Evolutionary conservation across 2,329 filamentous ascomycete species (phyloP), one percentile per base, ranked within the genome.

Genomic region (Paecilomyces fulvus): DNA sequence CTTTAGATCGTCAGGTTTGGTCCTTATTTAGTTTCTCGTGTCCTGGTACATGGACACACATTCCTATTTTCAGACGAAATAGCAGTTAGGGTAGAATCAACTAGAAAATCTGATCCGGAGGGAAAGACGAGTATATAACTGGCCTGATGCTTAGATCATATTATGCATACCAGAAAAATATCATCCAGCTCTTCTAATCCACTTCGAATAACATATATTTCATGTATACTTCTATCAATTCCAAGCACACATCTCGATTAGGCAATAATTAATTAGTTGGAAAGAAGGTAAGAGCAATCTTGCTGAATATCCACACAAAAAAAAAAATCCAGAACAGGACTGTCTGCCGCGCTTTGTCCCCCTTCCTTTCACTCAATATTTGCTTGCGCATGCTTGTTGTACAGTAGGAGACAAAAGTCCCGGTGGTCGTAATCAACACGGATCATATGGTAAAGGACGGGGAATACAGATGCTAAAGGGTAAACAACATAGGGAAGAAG

Each of bases 401-500:
- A 43, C 37, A 43, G 37, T 37, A 43, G 37, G 37, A 43, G 37
- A 43, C 14, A n/a, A 17, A 17, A 43, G 37, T 7, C 37, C 37
- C 37, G 37, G 37, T 43, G 37, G 37, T 43, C 37, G 10, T 43
- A 43, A 43, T 43, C 37, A 43, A 43, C 37, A 43, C 37, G 10
- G 17, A 43, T 43, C 37, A 43, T 43, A 43, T 37, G 37, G 37
- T 43, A 43, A 43, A 43, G 14, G 37, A 17, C 6, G 37, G 37
- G 37, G 37, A 43, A 43, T 43, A 43, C 37, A 43, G 37, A 43
- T 43, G 37, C 37, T 20, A 43, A 21, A 37, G 17, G 14, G 7
- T 55, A 43, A 58, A 60, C 59, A 61, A 60, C 59, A 61, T 61
- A 63, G 55, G 63, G 46, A 46, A 30, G 30, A 57, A 48, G 54